Evolutionary conservation across 1,284 basidiomycete species (phyloP).

Genomic region (Coniophora puteana): DNA sequence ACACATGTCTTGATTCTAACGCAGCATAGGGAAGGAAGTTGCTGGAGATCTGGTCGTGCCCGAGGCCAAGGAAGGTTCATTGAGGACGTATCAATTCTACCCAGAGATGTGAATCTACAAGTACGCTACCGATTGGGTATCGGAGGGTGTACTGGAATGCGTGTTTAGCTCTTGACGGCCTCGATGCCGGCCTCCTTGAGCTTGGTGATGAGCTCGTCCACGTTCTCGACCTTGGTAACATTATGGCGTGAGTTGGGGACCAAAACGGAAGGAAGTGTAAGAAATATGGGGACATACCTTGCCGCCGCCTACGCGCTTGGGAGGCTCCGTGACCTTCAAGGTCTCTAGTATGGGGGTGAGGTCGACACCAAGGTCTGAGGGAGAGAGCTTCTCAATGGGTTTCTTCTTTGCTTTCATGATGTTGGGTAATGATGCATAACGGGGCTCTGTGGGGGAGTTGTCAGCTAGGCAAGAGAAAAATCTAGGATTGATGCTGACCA

Average conservation of each 20-base stretch:
- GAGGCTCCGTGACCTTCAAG: constrained; percentile 88
- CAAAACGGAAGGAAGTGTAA: neutral
- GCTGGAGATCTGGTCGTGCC: too few species aligned
- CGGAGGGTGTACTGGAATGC: too few species aligned
- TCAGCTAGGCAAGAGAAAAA: constrained; percentile 1
- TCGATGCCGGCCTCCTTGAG: constrained; percentile 89
- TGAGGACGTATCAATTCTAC: too few species aligned
- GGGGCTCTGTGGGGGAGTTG: constrained; percentile 60
- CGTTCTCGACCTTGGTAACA: constrained; percentile 60
- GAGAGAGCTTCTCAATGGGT: constrained; percentile 81
- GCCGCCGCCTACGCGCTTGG: constrained; percentile 86
- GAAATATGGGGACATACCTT: constrained; percentile 55
- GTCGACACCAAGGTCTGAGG: constrained; percentile 83
- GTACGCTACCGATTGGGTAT: too few species aligned
- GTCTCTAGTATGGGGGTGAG: constrained; percentile 82
- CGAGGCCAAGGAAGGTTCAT: too few species aligned
- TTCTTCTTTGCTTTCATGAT: constrained; percentile 99
- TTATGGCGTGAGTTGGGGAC: neutral
- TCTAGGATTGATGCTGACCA: constrained; percentile 36
- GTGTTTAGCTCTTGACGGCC: too few species aligned
- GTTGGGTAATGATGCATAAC: constrained; percentile 92
- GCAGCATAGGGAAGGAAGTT: too few species aligned
- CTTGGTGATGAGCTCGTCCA: constrained; percentile 89
- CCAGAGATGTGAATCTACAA: too few species aligned
- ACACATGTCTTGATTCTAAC: too few species aligned